These are phyloP conservation scores for Colletotrichum tofieldiae DNA, from an alignment of 2,329 filamentous ascomycete species.

Conservation along the genomic window DNA sequence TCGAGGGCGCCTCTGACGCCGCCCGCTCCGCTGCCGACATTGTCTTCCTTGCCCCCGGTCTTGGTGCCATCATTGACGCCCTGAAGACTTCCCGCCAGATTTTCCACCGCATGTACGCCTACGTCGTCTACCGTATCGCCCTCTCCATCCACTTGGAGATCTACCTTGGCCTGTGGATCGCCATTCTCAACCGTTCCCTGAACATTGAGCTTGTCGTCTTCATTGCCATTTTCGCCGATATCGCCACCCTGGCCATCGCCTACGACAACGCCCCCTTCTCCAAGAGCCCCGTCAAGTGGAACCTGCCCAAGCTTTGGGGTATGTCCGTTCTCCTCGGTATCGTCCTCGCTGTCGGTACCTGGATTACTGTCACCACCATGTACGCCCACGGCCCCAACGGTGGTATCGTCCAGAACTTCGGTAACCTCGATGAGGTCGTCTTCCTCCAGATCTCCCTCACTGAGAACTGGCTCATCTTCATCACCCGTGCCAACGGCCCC, in stretches of 20 bases:
- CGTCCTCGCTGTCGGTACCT: conserved; percentile 86
- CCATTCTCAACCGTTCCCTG: conserved; percentile 86
- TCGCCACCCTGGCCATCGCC: conserved; percentile 91
- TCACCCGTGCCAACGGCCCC: conserved; percentile 92
- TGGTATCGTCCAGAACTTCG: conserved; percentile 92
- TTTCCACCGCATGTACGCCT: conserved; percentile 97
- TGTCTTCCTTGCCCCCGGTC: conserved; percentile 91
- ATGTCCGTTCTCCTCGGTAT: conserved; percentile 89
- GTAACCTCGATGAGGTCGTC: conserved; percentile 84
- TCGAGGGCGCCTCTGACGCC: conserved; percentile 92
- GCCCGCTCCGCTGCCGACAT: conserved; percentile 94
- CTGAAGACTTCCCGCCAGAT: conserved; percentile 95
- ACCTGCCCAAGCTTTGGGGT: conserved; percentile 93
- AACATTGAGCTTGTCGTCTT: conserved; percentile 93
- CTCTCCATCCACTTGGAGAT: conserved; percentile 92
- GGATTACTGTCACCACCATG: conserved; percentile 92
- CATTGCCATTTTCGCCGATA: conserved; percentile 95
- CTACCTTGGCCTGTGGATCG: conserved; percentile 93
- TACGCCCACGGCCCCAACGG: conserved; percentile 77
- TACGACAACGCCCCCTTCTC: conserved; percentile 82
- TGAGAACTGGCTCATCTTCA: conserved; percentile 97
- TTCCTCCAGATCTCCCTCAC: conserved; percentile 93
- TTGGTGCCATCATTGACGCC: conserved; percentile 93
- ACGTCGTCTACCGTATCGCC: conserved; percentile 95
- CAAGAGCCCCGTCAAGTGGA: conserved; percentile 84